phyloP scores from a whole-genome alignment of 345 rosid species.

The Xanthoceras sorbifolium region DNA sequence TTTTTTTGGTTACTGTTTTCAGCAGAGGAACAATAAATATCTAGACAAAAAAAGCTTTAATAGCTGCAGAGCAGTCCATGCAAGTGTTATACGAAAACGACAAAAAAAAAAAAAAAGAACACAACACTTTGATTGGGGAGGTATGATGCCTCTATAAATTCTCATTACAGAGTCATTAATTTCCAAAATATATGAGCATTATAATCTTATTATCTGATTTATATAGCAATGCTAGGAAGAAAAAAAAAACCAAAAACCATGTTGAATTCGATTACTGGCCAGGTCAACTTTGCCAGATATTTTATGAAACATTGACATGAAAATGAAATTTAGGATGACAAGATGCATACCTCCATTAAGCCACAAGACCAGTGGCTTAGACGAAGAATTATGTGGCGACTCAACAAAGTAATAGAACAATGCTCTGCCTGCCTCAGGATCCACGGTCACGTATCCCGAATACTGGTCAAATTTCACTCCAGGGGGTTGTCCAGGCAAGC shows the following conservation, averaged over 20 bases:
- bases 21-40: background rate
- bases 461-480: conserved; percentile 22
- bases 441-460: conserved; percentile 30
- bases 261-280: no score
- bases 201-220: no score
- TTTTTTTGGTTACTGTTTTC: background rate
- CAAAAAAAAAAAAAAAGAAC: no score
- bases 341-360: conserved; percentile 25
- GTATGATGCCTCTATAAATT: no score
- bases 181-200: no score
- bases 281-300: no score
- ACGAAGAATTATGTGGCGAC: conserved; percentile 17
- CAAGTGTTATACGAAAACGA: background rate
- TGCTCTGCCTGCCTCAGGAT: conserved; percentile 24
- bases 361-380: conserved; percentile 27
- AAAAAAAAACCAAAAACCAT: no score
- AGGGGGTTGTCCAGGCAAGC: conserved; percentile 33
- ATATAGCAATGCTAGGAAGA: no score
- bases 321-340: background rate
- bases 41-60: background rate
- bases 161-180: no score
- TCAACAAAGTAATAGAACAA: conserved; percentile 30
- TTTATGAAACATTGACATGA: background rate
- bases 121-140: no score
- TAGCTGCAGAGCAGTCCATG: background rate